Base-by-base conservation (phyloP, 441 rosid species). In the Breynia disticha region DNA sequence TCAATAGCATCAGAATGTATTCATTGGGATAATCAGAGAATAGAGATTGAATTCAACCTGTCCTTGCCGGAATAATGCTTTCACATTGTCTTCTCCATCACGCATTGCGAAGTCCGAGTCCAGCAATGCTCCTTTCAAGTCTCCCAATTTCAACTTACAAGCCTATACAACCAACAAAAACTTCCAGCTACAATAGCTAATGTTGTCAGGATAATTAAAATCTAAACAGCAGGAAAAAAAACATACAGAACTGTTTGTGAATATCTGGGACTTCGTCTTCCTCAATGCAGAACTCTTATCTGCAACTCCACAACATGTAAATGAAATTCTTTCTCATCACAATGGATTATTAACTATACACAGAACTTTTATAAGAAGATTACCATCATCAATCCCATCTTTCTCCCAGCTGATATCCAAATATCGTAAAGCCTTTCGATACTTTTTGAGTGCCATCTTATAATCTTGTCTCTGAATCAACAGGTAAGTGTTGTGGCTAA, bases 371-470 rank as follows among this genome's bases (percentile, higher is more conserved):
- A 9, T 41, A 41, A 41, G 1, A 15, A 41, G 44, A 21, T 50
- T 32, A 84, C 97, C 97, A 78, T 86, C 90, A 61, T 93, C 93
- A 48, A 89, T 93, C 62, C 95, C 95, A 6, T 89, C 97, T 70
- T 93, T 84, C 82, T 88, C 97, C 99, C 97, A 93, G 77, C 97
- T 84, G 68, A 84, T 73, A 73, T 93, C 97, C 67, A 93, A 76
- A 73, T 86, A 89, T 7, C 84, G 88, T 54, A 93, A 61, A 55
- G 88, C 95, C 81, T 93, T 93, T 24, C 90, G 80, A 61, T 86
- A 89, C 79, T 89, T 93, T 72, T 72, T 77, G 0, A 84, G 88
- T 45, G 99, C 97, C 97, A 86, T 93, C 79, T 84, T 84, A 57
- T 72, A 84, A 70, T 89, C 93, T 79, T 78, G 88, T 75, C 83